phyloP scores from a whole-genome alignment of 192 early-diverging fungal genomes.

The Rhizophagus sp. region DNA sequence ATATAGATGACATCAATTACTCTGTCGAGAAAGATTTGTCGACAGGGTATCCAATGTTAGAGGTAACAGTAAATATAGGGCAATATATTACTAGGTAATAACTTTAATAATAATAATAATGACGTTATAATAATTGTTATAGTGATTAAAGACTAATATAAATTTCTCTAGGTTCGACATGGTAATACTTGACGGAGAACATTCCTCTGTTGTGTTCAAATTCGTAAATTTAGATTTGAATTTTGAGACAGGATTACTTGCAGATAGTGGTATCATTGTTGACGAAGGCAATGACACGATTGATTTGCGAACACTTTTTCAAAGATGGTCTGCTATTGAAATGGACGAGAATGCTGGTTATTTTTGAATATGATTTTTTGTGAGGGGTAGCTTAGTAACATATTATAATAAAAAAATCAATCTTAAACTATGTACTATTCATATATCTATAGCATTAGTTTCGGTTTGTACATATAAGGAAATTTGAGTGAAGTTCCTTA shows the following conservation, averaged over 20 bases:
- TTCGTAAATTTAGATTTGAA: not conserved
- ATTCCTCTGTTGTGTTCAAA: not conserved
- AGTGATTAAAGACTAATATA: not conserved
- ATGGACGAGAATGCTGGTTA: not conserved
- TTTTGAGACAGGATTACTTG: not conserved
- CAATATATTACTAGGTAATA: not conserved
- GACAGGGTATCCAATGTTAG: slow-evolving; percentile 29
- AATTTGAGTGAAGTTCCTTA: too few relatives aligned
- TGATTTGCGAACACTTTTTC: not conserved
- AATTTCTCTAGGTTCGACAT: not conserved
- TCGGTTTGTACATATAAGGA: too few relatives aligned
- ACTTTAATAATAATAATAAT: not conserved
- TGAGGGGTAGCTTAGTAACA: too few relatives aligned
- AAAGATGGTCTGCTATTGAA: not conserved
- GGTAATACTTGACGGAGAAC: not conserved
- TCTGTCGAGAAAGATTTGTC: slow-evolving; percentile 30
- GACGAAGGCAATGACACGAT: not conserved
- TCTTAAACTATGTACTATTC: too few relatives aligned
- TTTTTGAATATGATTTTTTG: not conserved
- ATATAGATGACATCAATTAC: slow-evolving; percentile 38
- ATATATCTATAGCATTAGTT: too few relatives aligned
- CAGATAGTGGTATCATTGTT: not conserved
- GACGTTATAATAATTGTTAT: not conserved
- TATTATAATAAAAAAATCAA: too few relatives aligned
- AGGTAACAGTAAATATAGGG: not conserved